Conservation (phyloP, 768 basidiomycete genomes). For the Lentinula edodes region DNA sequence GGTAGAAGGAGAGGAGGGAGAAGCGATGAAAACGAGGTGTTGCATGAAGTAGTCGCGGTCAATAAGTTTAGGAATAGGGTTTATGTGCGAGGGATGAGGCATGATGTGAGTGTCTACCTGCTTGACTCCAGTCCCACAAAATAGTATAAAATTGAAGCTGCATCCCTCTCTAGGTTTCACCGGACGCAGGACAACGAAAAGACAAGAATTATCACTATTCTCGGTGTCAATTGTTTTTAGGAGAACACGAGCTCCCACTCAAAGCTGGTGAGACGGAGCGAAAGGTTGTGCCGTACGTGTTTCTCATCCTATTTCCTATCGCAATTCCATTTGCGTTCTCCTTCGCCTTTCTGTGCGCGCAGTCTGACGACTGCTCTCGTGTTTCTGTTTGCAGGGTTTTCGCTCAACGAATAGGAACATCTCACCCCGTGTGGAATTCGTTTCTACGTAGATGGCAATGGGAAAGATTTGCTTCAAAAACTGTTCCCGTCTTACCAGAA, state of each 20-base stretch:
- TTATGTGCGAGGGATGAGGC: conserved; percentile 35
- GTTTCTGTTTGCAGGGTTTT: conserved; percentile 53
- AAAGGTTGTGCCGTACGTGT: conserved; percentile 40
- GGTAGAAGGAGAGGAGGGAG: conserved; percentile 23
- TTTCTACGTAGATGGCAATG: conserved; percentile 56
- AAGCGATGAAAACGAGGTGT: conserved; percentile 42
- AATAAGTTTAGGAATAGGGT: conserved; percentile 69
- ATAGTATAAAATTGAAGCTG: conserved; percentile 18
- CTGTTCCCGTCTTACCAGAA: conserved; percentile 50
- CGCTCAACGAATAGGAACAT: conserved; percentile 63
- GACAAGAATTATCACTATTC: conserved; percentile 67
- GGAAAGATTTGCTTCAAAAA: conserved; percentile 66
- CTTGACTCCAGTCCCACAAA: conserved; percentile 7
- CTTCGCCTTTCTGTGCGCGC: neutral
- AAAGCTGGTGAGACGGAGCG: conserved; percentile 26
- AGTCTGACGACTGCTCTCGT: neutral
- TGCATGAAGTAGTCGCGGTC: conserved; percentile 70
- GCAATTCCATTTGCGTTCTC: too few species aligned
- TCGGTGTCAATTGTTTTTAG: conserved; percentile 73
- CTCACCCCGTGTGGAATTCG: conserved; percentile 55
- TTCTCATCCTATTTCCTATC: conserved; percentile 3
- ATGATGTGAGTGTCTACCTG: conserved; percentile 25
- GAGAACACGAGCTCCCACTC: conserved; percentile 53
- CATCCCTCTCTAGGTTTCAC: conserved; percentile 14
- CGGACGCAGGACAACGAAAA: conserved; percentile 16